Percentiles rank a stretch among this genome's conserved stretches.
Evolutionary conservation across 148 eudicot genomes (phyloP).

Genomic region (Bassia scoparia): DNA sequence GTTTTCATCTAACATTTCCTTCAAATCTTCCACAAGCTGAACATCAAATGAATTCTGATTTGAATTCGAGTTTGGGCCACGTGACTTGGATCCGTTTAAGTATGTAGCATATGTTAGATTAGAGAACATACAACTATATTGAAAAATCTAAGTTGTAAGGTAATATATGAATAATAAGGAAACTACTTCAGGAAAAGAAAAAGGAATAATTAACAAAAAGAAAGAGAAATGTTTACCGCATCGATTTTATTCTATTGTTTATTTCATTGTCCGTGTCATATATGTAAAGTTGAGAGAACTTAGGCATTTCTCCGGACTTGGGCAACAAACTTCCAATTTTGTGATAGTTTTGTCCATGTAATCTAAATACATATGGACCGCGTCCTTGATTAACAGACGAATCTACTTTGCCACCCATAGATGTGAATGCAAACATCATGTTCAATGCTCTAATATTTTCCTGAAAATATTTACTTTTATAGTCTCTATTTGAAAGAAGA

Average conservation of each 20-base stretch:
- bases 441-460: slow-evolving; percentile 15
- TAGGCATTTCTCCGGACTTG: not conserved
- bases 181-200: not conserved
- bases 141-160: too few species aligned
- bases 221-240: not conserved
- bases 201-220: not conserved
- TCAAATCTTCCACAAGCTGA: not conserved
- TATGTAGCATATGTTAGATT: not conserved
- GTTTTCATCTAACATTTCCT: not conserved
- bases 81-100: not conserved
- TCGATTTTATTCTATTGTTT: not conserved
- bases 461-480: not conserved
- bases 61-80: not conserved
- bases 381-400: not conserved
- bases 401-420: slow-evolving; percentile 10
- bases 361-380: not conserved
- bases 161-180: not conserved
- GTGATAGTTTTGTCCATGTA: slow-evolving; percentile 9
- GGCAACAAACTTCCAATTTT: not conserved
- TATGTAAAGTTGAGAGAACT: slow-evolving; percentile 13
- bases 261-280: not conserved
- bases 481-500: not conserved
- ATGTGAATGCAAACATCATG: slow-evolving; percentile 5
- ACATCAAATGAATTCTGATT: not conserved
- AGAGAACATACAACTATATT: not conserved